Evolutionary conservation across 139 green algal species (phyloP).

Genomic region (Chlorella sp.): DNA sequence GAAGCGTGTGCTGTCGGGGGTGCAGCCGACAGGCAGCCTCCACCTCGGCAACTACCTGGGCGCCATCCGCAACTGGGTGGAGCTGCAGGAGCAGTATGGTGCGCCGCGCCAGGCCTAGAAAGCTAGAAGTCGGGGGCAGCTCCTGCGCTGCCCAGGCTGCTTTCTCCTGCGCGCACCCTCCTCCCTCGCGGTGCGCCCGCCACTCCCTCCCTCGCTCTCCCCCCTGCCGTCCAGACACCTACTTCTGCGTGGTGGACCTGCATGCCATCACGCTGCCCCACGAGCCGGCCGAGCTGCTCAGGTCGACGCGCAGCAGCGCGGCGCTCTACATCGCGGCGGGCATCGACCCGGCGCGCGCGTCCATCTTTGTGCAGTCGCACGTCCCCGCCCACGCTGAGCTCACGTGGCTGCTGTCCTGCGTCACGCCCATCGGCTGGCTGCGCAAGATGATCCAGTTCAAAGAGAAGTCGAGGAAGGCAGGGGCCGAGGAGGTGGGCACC

Average conservation of each 20-base stretch:
- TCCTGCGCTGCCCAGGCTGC: no score
- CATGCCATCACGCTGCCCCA: slow-evolving; percentile 95
- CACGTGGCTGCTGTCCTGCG: slow-evolving; percentile 84
- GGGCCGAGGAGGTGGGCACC: slow-evolving; percentile 67
- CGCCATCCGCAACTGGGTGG: slow-evolving; percentile 96
- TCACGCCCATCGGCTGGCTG: slow-evolving; percentile 74
- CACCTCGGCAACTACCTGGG: slow-evolving; percentile 99
- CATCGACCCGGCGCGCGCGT: slow-evolving; percentile 79
- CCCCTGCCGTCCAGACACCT: slow-evolving; percentile 73
- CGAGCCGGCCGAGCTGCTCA: slow-evolving; percentile 80
- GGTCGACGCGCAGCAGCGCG: slow-evolving; percentile 73
- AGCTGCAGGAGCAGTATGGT: slow-evolving; percentile 91
- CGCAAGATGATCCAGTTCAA: slow-evolving; percentile 98
- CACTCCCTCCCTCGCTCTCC: not conserved
- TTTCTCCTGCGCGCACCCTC: no score
- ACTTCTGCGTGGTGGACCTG: slow-evolving; percentile 97
- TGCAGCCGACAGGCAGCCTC: slow-evolving; percentile 95
- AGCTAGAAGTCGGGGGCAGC: no score
- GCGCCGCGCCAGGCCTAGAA: slow-evolving; percentile 1
- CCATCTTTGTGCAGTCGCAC: slow-evolving; percentile 93
- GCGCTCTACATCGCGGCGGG: slow-evolving; percentile 94
- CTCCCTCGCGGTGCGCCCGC: not conserved
- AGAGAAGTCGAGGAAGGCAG: slow-evolving; percentile 90
- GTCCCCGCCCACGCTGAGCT: slow-evolving; percentile 94
- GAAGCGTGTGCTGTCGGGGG: slow-evolving; percentile 91